These are phyloP conservation scores for Crithidia acanthocephali DNA, from an alignment of 208 protist species.

Conservation along the genomic window DNA sequence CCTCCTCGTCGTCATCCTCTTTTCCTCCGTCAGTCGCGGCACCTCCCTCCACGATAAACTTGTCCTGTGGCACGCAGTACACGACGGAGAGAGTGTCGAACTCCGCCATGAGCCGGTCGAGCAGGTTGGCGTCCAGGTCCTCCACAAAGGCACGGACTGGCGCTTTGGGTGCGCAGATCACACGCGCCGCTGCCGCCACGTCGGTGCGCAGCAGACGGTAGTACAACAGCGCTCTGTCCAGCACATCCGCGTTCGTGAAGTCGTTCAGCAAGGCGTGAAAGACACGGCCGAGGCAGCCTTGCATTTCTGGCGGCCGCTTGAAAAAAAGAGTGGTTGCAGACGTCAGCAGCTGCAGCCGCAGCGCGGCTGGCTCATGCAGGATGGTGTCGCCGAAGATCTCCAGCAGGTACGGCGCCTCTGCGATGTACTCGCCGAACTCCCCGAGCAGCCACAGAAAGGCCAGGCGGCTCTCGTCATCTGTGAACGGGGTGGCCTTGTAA, in stretches of 20 bases:
- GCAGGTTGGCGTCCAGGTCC: conserved; percentile 58
- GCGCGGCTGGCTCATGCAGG: conserved; percentile 41
- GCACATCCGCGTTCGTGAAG: conserved; percentile 85
- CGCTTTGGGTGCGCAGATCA: conserved; percentile 58
- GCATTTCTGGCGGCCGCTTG: conserved; percentile 92
- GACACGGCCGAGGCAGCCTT: conserved; percentile 81
- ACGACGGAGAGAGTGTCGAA: conserved; percentile 92
- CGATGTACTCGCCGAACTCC: conserved; percentile 90
- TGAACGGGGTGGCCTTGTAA: conserved; percentile 49
- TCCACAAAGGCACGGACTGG: conserved; percentile 65
- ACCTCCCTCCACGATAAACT: conserved; percentile 19
- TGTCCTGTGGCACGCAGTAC: conserved; percentile 63
- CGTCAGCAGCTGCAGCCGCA: conserved; percentile 90
- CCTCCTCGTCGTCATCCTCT: conserved; percentile 24
- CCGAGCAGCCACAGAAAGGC: conserved; percentile 91
- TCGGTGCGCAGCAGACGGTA: conserved; percentile 76
- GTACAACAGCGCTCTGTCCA: conserved; percentile 88
- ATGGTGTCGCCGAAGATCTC: conserved; percentile 69
- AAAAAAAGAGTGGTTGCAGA: conserved; percentile 91
- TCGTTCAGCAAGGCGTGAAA: conserved; percentile 81
- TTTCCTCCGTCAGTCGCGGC: conserved; percentile 9
- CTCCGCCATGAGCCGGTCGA: conserved; percentile 89
- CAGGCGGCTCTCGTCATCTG: conserved; percentile 58
- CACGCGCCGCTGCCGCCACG: conserved; percentile 44
- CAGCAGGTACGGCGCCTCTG: conserved; percentile 92